These are phyloP conservation scores for Didymella arachidicola DNA, from an alignment of 2,329 filamentous ascomycete species.

Conservation along the genomic window DNA sequence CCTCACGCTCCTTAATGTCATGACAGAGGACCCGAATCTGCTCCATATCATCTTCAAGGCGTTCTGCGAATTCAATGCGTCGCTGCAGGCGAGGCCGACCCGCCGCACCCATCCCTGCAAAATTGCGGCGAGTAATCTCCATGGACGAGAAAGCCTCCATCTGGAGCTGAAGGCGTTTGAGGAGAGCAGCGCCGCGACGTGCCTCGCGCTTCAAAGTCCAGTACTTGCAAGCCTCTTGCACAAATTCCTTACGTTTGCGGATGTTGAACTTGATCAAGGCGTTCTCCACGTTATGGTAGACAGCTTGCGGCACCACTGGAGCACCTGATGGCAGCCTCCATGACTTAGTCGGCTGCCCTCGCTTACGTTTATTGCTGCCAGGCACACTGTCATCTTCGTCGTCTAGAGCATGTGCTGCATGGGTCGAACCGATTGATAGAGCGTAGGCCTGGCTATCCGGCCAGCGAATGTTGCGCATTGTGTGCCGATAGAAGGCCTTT, in stretches of 20 bases:
- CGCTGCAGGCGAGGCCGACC: constrained; percentile 79
- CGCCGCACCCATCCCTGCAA: constrained; percentile 89
- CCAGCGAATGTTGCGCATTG: constrained; percentile 90
- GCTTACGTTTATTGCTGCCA: constrained; percentile 66
- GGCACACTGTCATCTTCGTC: constrained; percentile 59
- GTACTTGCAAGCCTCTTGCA: constrained; percentile 92
- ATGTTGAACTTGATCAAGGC: constrained; percentile 84
- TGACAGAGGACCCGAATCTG: constrained; percentile 75
- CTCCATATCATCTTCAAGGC: constrained; percentile 77
- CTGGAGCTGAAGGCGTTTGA: constrained; percentile 92
- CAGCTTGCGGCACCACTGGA: constrained; percentile 87
- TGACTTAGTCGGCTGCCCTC: constrained; percentile 65
- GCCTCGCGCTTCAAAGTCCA: constrained; percentile 98
- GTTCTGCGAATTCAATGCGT: constrained; percentile 87
- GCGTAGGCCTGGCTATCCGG: constrained; percentile 88
- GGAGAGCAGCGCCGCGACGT: constrained; percentile 84
- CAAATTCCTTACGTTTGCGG: constrained; percentile 88
- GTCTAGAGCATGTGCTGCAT: constrained; percentile 62
- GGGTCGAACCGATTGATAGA: constrained; percentile 77
- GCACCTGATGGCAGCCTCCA: constrained; percentile 97
- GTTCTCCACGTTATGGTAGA: constrained; percentile 84
- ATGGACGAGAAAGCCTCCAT: constrained; percentile 97
- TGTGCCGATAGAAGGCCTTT: constrained; percentile 86
- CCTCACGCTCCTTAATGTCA: constrained; percentile 77
- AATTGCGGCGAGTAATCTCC: constrained; percentile 94